Evolutionary conservation across 345 rosid species (phyloP).

Genomic region (Hibiscus tridactylites): DNA sequence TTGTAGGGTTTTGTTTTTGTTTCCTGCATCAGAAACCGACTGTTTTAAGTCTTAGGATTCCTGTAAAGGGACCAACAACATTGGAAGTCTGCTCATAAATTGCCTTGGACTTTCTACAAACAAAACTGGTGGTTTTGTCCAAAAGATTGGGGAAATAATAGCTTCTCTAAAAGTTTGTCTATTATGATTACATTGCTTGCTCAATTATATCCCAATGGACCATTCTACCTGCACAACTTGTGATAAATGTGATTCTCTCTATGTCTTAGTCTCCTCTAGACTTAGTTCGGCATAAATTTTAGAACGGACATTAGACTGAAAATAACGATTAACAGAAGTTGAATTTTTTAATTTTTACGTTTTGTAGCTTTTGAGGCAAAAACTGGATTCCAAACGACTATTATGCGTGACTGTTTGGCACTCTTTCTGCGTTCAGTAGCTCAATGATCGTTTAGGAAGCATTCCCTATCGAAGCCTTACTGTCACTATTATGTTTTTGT

Average conservation of each 20-base stretch:
- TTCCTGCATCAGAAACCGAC: neutral
- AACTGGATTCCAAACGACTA: too few species aligned
- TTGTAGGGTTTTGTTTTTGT: neutral
- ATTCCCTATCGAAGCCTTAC: too few species aligned
- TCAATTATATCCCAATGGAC: neutral
- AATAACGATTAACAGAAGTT: too few species aligned
- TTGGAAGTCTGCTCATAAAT: neutral
- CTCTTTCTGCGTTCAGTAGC: too few species aligned
- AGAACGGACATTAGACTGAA: too few species aligned
- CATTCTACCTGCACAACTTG: neutral
- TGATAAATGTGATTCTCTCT: neutral
- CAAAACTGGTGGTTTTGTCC: neutral
- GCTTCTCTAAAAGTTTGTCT: neutral
- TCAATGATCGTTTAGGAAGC: too few species aligned
- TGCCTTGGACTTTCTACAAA: neutral
- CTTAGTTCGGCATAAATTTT: too few species aligned
- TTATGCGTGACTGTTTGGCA: too few species aligned
- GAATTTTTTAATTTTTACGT: too few species aligned
- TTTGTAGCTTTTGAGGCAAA: too few species aligned
- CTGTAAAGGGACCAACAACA: neutral
- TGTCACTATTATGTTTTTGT: too few species aligned
- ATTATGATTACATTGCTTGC: neutral
- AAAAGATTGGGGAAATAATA: neutral
- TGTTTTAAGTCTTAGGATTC: constrained; percentile 3
- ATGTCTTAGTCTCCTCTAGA: too few species aligned